Percentiles rank a stretch among this genome's conserved stretches.
Evolutionary conservation across 345 rosid species (phyloP).

Genomic region (Euphorbia lathyris): DNA sequence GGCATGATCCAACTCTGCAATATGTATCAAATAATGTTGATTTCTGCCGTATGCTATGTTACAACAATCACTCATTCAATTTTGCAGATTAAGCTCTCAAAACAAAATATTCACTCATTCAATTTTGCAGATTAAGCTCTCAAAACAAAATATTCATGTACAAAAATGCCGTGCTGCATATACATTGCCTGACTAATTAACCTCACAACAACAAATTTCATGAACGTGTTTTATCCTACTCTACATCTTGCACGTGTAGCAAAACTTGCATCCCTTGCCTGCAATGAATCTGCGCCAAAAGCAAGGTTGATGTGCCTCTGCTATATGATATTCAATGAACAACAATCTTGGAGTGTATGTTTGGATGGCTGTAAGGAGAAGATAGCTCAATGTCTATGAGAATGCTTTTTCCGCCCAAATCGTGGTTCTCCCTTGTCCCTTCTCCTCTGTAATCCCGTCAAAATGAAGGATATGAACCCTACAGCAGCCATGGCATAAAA

Average conservation of each 20-base stretch:
- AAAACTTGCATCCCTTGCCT: neutral
- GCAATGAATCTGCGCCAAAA: neutral
- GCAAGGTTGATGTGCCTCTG: neutral
- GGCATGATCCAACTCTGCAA: neutral
- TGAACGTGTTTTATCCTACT: too few relatives aligned
- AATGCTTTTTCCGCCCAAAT: constrained; percentile 59
- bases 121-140: neutral
- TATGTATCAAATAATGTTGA: neutral
- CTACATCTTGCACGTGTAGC: neutral
- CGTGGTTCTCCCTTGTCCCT: constrained; percentile 47
- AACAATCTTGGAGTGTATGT: neutral
- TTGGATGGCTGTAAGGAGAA: constrained; percentile 6
- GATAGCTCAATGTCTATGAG: constrained; percentile 59
- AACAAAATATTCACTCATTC: neutral
- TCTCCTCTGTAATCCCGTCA: constrained; percentile 50
- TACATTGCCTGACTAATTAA: constrained; percentile 2
- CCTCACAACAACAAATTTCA: constrained; percentile 16
- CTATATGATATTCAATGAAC: neutral
- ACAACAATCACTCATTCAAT: constrained; percentile 9
- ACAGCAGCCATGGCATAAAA: constrained; percentile 73
- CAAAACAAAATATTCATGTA: constrained; percentile 5
- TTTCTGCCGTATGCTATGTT: neutral
- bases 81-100: neutral
- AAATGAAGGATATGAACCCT: constrained; percentile 53
- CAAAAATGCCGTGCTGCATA: constrained; percentile 9